Evolutionary conservation across 1,284 basidiomycete genomes (phyloP), one percentile per base, ranked within the genome.

Genomic region (Golubevia sp.): DNA sequence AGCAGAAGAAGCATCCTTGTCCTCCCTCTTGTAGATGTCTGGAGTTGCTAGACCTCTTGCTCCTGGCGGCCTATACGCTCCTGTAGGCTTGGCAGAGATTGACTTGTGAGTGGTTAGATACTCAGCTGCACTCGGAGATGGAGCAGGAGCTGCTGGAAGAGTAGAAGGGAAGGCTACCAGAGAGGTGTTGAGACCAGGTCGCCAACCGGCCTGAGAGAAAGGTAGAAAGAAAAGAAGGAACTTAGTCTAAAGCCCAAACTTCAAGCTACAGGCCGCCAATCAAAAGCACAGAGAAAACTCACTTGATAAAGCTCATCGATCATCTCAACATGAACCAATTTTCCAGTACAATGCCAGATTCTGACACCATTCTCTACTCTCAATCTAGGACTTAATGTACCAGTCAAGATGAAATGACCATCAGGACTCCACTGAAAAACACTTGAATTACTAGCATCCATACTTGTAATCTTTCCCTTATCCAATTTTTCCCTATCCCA

Each of bases 111-210:
- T 71, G 25, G 84, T 79, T 8, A 85, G 74, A 23, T 69, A 67
- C 1, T 64, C 64, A 18, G 86, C 85, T 1, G 90, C 90, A 44
- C 88, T 88, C 2, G 87, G 81, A 53, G 89, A 89, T 0, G 93
- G 88, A 0, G 88, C 85, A 0, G 96, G 95, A 0, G 94, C 89
- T 0, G 87, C 82, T 0, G 94, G 94, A 7, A 97, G 86, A 7
- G 86, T 85, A 25, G 86, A 86, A 0, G 90, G 91, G 87, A 98
- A 97, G 0, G 89, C 84, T 0, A 90, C 88, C 20, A 89, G 87
- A 18, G 87, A 86, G 26, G 91, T 89, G 6, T 91, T 85, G 49
- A 88, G 88, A 1, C 86, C 87, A 0, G 95, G 94, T 50, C 92
- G 86, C 93, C 94, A 98, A 0, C 88, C 87, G 0, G 89, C 88